These are phyloP conservation scores for Euphorbia celastroides DNA, from an alignment of 441 rosid genomes.

Conservation along the genomic window DNA sequence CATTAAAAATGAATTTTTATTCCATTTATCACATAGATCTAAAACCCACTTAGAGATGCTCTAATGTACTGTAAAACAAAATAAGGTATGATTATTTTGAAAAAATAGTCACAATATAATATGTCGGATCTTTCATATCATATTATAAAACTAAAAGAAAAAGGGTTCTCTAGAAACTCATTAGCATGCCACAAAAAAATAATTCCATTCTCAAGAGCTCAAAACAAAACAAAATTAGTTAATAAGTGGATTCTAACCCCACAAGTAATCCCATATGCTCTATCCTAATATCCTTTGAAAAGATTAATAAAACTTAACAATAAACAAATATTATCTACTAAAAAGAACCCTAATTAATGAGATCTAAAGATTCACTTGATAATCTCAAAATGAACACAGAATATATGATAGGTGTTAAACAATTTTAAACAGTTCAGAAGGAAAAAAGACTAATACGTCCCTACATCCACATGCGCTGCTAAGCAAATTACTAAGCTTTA, in stretches of 20 bases:
- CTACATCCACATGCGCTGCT: too few relatives aligned
- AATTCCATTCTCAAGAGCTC: slow-evolving; percentile 9
- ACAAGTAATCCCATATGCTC: slow-evolving; percentile 17
- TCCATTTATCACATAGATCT: too few relatives aligned
- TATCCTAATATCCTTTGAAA: slow-evolving; percentile 35
- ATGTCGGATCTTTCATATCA: too few relatives aligned
- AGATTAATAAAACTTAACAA: slow-evolving; percentile 25
- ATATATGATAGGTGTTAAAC: slow-evolving; percentile 34
- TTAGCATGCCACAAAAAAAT: slow-evolving; percentile 10
- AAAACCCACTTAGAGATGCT: too few relatives aligned
- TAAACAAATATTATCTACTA: neutral
- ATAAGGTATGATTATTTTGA: too few relatives aligned
- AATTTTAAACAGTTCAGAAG: slow-evolving; percentile 20
- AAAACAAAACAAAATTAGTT: slow-evolving; percentile 17
- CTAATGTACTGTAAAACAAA: too few relatives aligned
- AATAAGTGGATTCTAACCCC: slow-evolving; percentile 21
- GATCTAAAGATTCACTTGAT: neutral
- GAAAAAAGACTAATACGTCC: neutral
- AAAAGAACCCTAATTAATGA: slow-evolving; percentile 3
- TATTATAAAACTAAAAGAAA: too few relatives aligned
- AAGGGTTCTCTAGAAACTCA: slow-evolving; percentile 25
- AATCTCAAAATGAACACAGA: slow-evolving; percentile 1
- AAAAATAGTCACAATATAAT: too few relatives aligned
- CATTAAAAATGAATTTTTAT: too few relatives aligned
- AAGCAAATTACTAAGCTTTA: too few relatives aligned